Evolutionary conservation across 2,329 filamentous ascomycete species (phyloP), one percentile per base, ranked within the genome.

Genomic region (Penicillium thymicola): DNA sequence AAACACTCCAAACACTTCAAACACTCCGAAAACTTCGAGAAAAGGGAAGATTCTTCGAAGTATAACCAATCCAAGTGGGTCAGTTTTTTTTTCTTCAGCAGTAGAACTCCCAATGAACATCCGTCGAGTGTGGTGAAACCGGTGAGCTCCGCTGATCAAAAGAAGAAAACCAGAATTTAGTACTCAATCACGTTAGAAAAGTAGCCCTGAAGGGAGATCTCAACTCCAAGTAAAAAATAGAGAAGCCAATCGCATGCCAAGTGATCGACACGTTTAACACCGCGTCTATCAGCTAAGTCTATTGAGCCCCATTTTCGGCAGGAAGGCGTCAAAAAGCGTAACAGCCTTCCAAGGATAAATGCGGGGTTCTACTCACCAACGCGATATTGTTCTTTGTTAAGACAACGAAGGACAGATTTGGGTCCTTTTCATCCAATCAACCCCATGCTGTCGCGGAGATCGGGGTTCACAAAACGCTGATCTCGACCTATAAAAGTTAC

Each of bases 241-340:
- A 13, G 28, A 13, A 30, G 11, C 11, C 28, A 11, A 14, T 5
- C 1, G 0, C 13, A 32, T 13, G 30, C 2, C n/a, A 38, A 18
- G 9, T 38, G 27, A 32, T 45, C 18, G 13, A 16, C 28, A 43
- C 4, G 7, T 27, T 43, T 5, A 23, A 41, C 14, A 25, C 21
- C 13, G 21, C 21, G 8, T 25, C 14, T 42, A 42, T 25, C 40
- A 16, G 40, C n/a, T 40, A 3, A 16, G 34, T 16, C 38, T 55
- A 55, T 55, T 55, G 30, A 55, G 46, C 18, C 45, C 28, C 52
- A 27, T 43, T 37, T 51, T 42, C 4, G 38, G 38, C 14, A 51
- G 13, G 14, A 51, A 27, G 16, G 9, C 4, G 23, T n/a, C 13
- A 9, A 25, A 14, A 14, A 2, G 34, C 8, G 2, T 9, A 11